Evolutionary conservation across 257 asterid genomes (phyloP).

Genomic region (Jasminum sambac): DNA sequence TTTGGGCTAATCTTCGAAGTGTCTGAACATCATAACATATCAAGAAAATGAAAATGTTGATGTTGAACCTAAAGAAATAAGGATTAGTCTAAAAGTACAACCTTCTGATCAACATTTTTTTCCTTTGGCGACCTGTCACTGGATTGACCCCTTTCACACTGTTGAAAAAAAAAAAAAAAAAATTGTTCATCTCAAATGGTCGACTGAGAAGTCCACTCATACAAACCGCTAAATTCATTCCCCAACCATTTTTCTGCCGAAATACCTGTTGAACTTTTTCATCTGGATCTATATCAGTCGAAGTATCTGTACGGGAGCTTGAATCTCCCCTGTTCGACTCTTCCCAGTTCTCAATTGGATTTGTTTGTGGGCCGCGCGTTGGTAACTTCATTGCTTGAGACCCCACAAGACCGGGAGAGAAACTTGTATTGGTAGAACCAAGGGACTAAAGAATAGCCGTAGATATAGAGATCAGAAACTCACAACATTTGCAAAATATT

Average conservation of each 20-base stretch:
- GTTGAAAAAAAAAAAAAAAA: slow-evolving; percentile 33
- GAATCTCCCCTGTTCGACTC: slow-evolving; percentile 89
- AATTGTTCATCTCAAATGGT: slow-evolving; percentile 18
- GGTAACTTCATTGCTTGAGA: slow-evolving; percentile 50
- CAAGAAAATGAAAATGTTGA: slow-evolving; percentile 26
- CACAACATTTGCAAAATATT: slow-evolving; percentile 1
- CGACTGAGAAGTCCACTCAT: background rate
- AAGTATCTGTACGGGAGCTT: slow-evolving; percentile 77
- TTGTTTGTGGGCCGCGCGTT: slow-evolving; percentile 40
- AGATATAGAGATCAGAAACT: slow-evolving; percentile 18
- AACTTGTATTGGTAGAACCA: slow-evolving; percentile 42
- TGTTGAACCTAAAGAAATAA: slow-evolving; percentile 10
- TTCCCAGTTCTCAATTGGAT: slow-evolving; percentile 72
- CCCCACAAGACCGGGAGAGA: slow-evolving; percentile 38
- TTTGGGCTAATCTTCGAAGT: slow-evolving; percentile 84
- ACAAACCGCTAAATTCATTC: background rate
- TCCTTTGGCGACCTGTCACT: slow-evolving; percentile 81
- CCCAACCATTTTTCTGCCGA: background rate
- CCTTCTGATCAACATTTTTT: slow-evolving; percentile 72
- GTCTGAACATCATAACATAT: slow-evolving; percentile 47
- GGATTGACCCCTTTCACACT: slow-evolving; percentile 72
- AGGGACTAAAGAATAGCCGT: slow-evolving; percentile 36
- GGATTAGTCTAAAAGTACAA: slow-evolving; percentile 23
- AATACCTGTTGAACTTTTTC: slow-evolving; percentile 65
- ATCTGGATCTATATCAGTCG: slow-evolving; percentile 75